Evolutionary conservation across 352 stramenopile species (phyloP).

Genomic region (Blastocystis sp.): DNA sequence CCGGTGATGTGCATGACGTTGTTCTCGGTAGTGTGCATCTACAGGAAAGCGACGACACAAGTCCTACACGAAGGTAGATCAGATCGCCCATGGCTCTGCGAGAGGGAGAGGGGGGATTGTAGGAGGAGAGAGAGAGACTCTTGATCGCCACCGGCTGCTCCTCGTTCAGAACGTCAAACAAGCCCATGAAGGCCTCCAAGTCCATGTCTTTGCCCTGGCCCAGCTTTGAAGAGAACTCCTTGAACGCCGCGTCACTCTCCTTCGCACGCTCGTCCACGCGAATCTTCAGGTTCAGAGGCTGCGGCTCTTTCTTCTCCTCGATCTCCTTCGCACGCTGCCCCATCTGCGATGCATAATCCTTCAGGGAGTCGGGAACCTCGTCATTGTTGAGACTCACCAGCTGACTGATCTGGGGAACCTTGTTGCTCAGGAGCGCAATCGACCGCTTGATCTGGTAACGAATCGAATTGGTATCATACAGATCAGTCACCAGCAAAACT

Average conservation of each 20-base stretch:
- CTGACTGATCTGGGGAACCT: constrained; percentile 28
- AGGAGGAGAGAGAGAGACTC: constrained; percentile 8
- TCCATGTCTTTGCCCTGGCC: background rate
- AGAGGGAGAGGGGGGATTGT: constrained; percentile 14
- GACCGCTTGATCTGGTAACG: constrained; percentile 50
- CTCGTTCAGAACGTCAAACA: background rate
- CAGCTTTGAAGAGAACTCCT: background rate
- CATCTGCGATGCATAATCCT: constrained; percentile 35
- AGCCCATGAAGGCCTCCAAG: background rate
- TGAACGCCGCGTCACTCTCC: background rate
- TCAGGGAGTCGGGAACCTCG: constrained; percentile 35
- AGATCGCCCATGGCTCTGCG: constrained; percentile 30
- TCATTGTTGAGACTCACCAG: constrained; percentile 41
- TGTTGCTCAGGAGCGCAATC: constrained; percentile 45
- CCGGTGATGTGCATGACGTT: constrained; percentile 58
- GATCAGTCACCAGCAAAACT: constrained; percentile 24
- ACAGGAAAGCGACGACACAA: background rate
- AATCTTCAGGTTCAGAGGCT: constrained; percentile 27
- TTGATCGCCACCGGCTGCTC: background rate
- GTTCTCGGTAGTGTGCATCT: constrained; percentile 53
- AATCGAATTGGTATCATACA: constrained; percentile 56
- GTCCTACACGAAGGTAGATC: constrained; percentile 57
- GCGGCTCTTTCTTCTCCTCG: constrained; percentile 48
- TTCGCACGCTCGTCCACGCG: background rate
- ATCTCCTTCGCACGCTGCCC: constrained; percentile 8